Evolutionary conservation across 441 rosid genomes (phyloP).

Genomic region (Gossypium aridum): DNA sequence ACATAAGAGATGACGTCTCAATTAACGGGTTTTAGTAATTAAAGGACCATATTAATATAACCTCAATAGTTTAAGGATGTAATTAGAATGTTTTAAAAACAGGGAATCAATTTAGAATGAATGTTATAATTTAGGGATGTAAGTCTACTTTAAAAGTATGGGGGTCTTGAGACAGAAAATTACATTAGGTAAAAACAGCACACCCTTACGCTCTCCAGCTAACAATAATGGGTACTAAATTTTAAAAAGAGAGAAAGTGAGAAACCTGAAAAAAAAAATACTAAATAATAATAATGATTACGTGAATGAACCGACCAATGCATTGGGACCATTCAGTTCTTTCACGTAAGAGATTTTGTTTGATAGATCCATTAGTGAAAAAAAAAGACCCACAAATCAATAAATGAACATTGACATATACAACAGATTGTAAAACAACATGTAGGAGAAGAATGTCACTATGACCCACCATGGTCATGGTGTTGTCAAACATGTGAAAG

Average conservation of each 20-base stretch:
- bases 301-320: not conserved
- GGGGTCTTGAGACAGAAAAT: not conserved
- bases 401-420: not conserved
- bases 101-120: too few species aligned
- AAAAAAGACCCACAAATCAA: slow-evolving; percentile 13
- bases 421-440: not conserved
- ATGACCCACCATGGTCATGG: slow-evolving; percentile 11
- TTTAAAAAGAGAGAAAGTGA: not conserved
- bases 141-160: not conserved
- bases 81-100: too few species aligned
- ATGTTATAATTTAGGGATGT: too few species aligned
- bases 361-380: not conserved
- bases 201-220: not conserved
- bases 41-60: too few species aligned
- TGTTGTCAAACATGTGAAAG: not conserved
- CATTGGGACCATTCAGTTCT: slow-evolving; percentile 5
- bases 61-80: too few species aligned
- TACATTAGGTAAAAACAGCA: not conserved
- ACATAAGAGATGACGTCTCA: too few species aligned
- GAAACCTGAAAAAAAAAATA: not conserved
- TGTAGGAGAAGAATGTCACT: not conserved
- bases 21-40: too few species aligned
- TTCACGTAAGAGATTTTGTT: not conserved
- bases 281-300: not conserved
- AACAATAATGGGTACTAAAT: not conserved